These are phyloP conservation scores for Ascomycota sp. DNA, from an alignment of 2,329 filamentous ascomycete genomes.

Conservation along the genomic window DNA sequence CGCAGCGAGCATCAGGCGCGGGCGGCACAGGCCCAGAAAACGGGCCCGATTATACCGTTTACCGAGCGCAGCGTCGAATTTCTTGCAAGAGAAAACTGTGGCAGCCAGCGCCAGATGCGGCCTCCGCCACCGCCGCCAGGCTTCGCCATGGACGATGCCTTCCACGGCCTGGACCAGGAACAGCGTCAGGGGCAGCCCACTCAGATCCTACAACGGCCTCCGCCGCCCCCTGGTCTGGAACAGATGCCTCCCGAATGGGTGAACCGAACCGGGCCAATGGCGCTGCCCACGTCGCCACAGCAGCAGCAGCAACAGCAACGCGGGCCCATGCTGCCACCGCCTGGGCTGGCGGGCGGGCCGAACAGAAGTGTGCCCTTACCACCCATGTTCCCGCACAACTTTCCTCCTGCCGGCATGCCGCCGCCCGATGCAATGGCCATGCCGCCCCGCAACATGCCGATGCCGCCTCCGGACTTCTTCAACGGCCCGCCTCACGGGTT, in stretches of 20 bases:
- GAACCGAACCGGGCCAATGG: conserved; percentile 20
- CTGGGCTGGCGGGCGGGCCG: conserved; percentile 22
- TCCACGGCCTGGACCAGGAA: conserved; percentile 26
- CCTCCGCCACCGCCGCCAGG: conserved; percentile 22
- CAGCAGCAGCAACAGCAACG: conserved; percentile 5
- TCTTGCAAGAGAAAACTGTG: conserved; percentile 11
- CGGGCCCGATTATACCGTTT: conserved; percentile 23
- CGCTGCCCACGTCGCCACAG: conserved; percentile 10
- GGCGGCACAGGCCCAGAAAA: conserved; percentile 9
- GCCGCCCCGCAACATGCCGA: conserved; percentile 29
- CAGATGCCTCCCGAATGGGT: conserved; percentile 35
- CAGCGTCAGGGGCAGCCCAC: conserved; percentile 30
- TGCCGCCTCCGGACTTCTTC: conserved; percentile 36
- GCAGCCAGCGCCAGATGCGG: conserved; percentile 18
- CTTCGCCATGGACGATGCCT: conserved; percentile 29
- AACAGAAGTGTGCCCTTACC: conserved; percentile 25
- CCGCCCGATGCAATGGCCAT: conserved; percentile 31
- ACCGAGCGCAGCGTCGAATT: conserved; percentile 28
- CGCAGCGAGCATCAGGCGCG: conserved; percentile 23
- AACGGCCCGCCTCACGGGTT: conserved; percentile 27
- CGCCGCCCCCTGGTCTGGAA: conserved; percentile 35
- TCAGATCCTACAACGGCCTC: conserved; percentile 42
- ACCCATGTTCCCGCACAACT: conserved; percentile 22
- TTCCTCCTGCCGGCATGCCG: conserved; percentile 22
- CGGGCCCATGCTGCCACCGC: conserved; percentile 37